A percentile compares a stretch with the other conserved stretches of the same genome.
Evolutionary conservation across 306 rosid genomes (phyloP).

Genomic region (Bauhinia variegata): DNA sequence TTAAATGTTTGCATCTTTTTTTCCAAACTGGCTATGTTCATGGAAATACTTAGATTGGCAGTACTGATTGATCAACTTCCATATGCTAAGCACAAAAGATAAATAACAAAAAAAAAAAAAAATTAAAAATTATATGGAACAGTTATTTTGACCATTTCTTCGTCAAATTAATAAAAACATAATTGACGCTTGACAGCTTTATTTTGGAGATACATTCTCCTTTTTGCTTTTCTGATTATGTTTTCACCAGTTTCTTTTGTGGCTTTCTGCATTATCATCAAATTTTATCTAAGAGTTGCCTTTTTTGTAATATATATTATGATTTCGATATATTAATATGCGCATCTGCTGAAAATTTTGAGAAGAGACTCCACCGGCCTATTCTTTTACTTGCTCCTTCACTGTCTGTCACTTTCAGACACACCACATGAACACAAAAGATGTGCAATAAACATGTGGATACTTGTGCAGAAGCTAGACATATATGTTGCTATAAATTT

Average conservation of each 20-base stretch:
- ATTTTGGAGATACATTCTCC: no score
- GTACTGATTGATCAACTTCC: no score
- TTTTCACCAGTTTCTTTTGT: background rate
- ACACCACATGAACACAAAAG: background rate
- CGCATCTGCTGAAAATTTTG: constrained; percentile 20
- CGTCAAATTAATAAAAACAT: no score
- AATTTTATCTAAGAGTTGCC: constrained; percentile 6
- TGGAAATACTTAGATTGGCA: constrained; percentile 3
- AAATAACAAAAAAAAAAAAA: no score
- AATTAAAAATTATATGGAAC: no score
- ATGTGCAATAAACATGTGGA: constrained; percentile 24
- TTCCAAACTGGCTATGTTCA: background rate
- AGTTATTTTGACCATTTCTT: no score
- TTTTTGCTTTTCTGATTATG: background rate
- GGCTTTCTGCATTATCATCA: constrained; percentile 3
- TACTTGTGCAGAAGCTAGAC: constrained; percentile 18
- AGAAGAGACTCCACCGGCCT: no score
- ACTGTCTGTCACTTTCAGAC: constrained; percentile 30
- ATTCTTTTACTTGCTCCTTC: background rate
- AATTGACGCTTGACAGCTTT: no score
- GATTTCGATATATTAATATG: constrained; percentile 7
- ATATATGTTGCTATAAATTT: constrained; percentile 28
- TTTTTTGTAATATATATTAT: constrained; percentile 13
- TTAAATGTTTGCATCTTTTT: constrained; percentile 23
- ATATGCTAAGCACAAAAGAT: no score